Conservation (phyloP, 2,329 filamentous ascomycete species). For the Helotiales sp. region DNA sequence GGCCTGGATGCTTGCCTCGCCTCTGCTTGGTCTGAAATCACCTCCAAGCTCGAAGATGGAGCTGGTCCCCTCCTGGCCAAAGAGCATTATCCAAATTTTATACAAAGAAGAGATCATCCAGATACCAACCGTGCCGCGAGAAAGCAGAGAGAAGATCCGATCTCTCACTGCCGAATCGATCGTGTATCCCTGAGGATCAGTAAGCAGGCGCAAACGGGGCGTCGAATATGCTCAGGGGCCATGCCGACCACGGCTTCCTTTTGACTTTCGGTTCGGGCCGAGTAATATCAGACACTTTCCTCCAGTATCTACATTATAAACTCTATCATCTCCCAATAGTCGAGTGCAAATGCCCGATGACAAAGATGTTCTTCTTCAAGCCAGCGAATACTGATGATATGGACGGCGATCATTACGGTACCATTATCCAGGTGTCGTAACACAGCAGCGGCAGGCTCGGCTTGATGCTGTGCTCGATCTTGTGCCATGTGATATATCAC, state of each 20-base stretch:
- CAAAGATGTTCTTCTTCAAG: not conserved
- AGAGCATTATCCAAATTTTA: not conserved
- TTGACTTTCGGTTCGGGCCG: constrained; percentile 5
- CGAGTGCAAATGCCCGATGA: too few relatives aligned
- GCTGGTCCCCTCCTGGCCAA: too few relatives aligned
- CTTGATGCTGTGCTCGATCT: constrained; percentile 20
- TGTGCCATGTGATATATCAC: constrained; percentile 24
- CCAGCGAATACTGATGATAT: not conserved
- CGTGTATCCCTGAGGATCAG: not conserved
- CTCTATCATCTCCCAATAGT: too few relatives aligned
- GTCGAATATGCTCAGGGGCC: not conserved
- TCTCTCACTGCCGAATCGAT: not conserved
- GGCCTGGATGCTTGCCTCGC: too few relatives aligned
- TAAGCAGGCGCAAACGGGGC: not conserved
- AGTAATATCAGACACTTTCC: not conserved
- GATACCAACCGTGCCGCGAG: not conserved
- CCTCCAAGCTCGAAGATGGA: too few relatives aligned
- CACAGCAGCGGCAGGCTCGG: constrained; percentile 22
- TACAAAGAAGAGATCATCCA: not conserved
- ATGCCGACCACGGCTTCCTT: not conserved
- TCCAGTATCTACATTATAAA: too few relatives aligned
- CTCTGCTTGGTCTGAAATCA: not conserved
- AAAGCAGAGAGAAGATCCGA: not conserved
- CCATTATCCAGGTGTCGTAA: not conserved
- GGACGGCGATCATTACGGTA: not conserved